A percentile compares a stretch with the other conserved stretches of the same genome.
Conservation (phyloP, 345 rosid species). For the Populus tremula region DNA sequence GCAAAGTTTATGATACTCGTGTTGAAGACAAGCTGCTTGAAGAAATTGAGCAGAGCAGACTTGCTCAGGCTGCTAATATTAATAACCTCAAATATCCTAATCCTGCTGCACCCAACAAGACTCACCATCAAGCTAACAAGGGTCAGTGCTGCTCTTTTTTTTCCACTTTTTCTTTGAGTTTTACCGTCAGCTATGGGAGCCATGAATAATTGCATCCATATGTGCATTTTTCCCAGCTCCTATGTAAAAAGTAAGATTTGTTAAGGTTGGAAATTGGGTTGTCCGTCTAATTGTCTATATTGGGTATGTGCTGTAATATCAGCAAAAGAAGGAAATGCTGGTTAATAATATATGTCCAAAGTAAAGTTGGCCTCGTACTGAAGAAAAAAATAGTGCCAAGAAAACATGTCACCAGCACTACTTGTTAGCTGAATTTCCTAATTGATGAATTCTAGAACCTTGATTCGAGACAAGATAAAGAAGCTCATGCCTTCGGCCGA, state of each 20-base stretch:
- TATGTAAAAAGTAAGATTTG: background rate
- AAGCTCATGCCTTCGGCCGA: too few species aligned
- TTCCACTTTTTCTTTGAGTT: background rate
- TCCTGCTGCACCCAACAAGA: constrained; percentile 32
- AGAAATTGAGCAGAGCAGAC: constrained; percentile 62
- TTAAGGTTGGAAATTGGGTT: background rate
- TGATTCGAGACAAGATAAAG: too few species aligned
- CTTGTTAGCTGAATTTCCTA: too few species aligned
- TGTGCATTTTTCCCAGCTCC: background rate
- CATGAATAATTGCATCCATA: background rate
- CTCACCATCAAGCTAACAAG: constrained; percentile 25
- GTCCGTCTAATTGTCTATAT: background rate
- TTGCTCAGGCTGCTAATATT: constrained; percentile 66
- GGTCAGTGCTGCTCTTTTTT: constrained; percentile 23
- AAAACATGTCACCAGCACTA: too few species aligned
- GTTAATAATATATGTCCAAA: too few species aligned
- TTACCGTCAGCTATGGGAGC: background rate
- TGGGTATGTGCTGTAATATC: too few species aligned
- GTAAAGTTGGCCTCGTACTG: too few species aligned
- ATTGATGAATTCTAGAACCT: too few species aligned
- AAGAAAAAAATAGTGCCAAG: too few species aligned
- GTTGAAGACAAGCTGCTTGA: constrained; percentile 76
- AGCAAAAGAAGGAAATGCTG: too few species aligned
- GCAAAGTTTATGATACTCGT: constrained; percentile 63
- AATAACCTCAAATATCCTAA: constrained; percentile 57